Percentiles rank a stretch among this genome's conserved stretches.
Evolutionary conservation across 2,329 filamentous ascomycete species (phyloP).

Genomic region (Graphilbum fragrans): DNA sequence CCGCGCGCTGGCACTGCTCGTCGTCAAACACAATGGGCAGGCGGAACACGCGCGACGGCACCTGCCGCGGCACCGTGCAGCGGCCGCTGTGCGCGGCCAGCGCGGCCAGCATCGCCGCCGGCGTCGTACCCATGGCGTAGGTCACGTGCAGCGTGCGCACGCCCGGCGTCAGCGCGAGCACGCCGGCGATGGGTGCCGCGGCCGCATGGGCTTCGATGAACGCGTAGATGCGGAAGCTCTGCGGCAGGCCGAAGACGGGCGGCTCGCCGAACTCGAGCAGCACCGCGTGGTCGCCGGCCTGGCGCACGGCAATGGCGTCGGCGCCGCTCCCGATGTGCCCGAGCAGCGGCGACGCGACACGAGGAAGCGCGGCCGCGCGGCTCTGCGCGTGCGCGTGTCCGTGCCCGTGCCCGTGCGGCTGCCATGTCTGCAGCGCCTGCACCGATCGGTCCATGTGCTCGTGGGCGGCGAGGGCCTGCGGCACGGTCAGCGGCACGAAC

Average conservation of each 20-base stretch:
- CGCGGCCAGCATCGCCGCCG: not conserved
- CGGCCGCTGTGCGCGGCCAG: conserved; percentile 7
- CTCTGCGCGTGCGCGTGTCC: not conserved
- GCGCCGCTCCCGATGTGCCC: not conserved
- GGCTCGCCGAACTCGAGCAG: conserved; percentile 20
- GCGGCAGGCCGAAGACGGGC: conserved; percentile 17
- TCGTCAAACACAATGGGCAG: conserved; percentile 27
- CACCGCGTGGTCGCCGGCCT: conserved; percentile 21
- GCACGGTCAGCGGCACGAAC: conserved; percentile 15
- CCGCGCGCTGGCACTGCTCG: conserved; percentile 31
- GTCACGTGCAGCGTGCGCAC: conserved; percentile 21
- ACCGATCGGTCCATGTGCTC: not conserved
- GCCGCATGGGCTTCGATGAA: conserved; percentile 10
- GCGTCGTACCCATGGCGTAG: conserved; percentile 13
- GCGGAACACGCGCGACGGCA: conserved; percentile 14
- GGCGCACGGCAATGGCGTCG: conserved; percentile 12
- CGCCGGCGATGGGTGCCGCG: conserved; percentile 14
- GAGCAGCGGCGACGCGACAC: not conserved
- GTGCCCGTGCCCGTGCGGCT: not conserved
- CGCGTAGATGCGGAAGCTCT: conserved; percentile 20
- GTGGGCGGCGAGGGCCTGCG: not conserved
- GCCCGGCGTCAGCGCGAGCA: conserved; percentile 21
- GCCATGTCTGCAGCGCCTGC: not conserved
- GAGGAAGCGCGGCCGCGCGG: too few relatives aligned
- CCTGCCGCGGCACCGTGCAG: conserved; percentile 12